Evolutionary conservation across 495 filamentous ascomycete genomes (phyloP), one percentile per base, ranked within the genome.

Genomic region (Xylaria longipes): DNA sequence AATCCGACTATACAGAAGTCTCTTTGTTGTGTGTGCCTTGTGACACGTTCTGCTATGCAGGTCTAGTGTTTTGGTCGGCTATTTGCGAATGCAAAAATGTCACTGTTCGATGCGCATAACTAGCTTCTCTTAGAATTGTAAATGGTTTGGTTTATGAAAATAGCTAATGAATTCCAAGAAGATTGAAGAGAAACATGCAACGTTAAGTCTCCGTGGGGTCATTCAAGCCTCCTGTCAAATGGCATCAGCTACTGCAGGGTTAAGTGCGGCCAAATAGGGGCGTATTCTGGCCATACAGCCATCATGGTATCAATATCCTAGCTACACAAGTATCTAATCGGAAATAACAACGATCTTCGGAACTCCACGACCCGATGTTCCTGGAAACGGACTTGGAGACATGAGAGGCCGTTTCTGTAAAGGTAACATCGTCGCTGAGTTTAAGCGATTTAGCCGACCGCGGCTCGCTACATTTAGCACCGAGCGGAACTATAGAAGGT

Each of bases 401-500:
- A n/a, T n/a, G n/a, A n/a, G n/a, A 54, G 27, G 22, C 52, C 46
- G 46, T 22, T 22, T 5, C n/a, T 50, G 46, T 8, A 15, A 56
- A 2, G 8, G 29, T 61, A 17, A 25, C n/a, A 35, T 60, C 37
- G 60, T n/a, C 58, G 60, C 37, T 17, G 56, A 56, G 56, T 60
- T 60, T 60, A 37, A 37, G 56, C 56, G 33, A 60, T 60, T 60
- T 60, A 60, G 57, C 57, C 57, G 31, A 60, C 12, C 60, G 37
- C 39, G 12, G 60, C 60, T 63, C 60, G 60, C 60, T 14, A 43
- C 60, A 63, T 43, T 43, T 63, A 9, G 37, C 37, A 63, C 60
- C 60, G 60, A 63, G 60, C 37, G 60, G 60, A 29, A 43, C 60
- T 43, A 63, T 63, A 60, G 3, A 22, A 43, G n/a, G 12, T 27